These are phyloP conservation scores for Mrakia blollopis DNA, from an alignment of 768 basidiomycete species.

Conservation along the genomic window DNA sequence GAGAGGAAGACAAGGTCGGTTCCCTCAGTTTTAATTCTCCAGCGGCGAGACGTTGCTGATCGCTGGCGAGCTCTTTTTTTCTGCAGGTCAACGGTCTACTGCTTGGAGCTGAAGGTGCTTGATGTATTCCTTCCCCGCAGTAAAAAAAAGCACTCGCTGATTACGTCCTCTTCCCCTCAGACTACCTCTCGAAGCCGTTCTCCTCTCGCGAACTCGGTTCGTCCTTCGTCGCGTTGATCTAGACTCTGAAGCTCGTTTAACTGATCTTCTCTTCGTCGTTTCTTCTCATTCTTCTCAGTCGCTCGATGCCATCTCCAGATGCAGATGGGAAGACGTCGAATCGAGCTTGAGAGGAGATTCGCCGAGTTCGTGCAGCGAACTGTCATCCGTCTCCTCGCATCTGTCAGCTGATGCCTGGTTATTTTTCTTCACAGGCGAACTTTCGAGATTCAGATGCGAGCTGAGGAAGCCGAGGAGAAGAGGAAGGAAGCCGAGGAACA, in stretches of 20 bases:
- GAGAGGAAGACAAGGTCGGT: constrained; percentile 42
- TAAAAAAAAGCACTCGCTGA: background rate
- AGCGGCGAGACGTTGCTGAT: too few relatives aligned
- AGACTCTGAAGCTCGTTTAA: too few relatives aligned
- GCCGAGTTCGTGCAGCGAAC: background rate
- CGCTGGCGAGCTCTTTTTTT: background rate
- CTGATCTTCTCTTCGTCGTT: background rate
- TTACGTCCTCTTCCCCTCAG: constrained; percentile 15
- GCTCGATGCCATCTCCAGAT: constrained; percentile 47
- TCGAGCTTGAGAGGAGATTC: constrained; percentile 28
- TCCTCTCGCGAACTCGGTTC: constrained; percentile 43
- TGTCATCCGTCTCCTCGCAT: background rate
- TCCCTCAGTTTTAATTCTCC: background rate
- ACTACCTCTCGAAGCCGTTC: constrained; percentile 48
- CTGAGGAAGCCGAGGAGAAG: constrained; percentile 40
- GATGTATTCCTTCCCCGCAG: background rate
- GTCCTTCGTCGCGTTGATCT: background rate
- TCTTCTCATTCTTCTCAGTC: constrained; percentile 30
- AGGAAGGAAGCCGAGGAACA: constrained; percentile 39
- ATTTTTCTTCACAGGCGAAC: background rate
- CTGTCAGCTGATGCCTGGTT: background rate
- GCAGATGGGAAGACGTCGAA: constrained; percentile 45
- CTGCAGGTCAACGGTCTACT: background rate
- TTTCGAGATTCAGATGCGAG: constrained; percentile 33
- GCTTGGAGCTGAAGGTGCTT: background rate